Evolutionary conservation across 2,329 filamentous ascomycete genomes (phyloP).

Genomic region (Calonectria montana): DNA sequence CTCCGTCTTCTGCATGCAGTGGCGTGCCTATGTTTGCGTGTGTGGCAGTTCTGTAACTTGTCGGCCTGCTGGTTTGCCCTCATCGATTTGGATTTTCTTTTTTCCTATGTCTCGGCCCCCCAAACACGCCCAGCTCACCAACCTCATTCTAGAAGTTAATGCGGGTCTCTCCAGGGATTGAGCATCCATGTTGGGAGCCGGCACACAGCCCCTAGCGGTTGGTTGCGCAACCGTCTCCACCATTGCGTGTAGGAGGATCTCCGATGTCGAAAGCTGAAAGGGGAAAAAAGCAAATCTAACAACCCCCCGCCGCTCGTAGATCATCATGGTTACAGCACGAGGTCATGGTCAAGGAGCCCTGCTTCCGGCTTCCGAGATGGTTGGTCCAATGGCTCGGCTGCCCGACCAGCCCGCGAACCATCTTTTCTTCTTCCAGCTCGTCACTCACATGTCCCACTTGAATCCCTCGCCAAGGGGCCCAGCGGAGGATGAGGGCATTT

Average conservation of each 20-base stretch:
- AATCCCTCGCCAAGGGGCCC: not conserved
- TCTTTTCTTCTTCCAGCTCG: not conserved
- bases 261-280: not conserved
- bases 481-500: not conserved
- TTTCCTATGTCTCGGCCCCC: not conserved
- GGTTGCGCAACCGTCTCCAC: not conserved
- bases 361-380: not conserved
- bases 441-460: not conserved
- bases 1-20: constrained; percentile 2
- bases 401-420: not conserved
- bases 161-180: not conserved
- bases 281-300: not conserved
- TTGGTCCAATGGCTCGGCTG: not conserved
- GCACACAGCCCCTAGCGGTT: not conserved
- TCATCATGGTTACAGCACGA: not conserved
- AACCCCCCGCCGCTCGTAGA: not conserved
- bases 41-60: not conserved
- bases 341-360: not conserved
- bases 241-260: not conserved
- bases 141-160: constrained; percentile 5
- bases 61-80: not conserved
- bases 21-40: not conserved
- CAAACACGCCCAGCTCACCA: not conserved
- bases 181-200: not conserved
- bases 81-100: not conserved